Conservation (phyloP, 805 yeast genomes). For the Candida arabinofermentans region DNA sequence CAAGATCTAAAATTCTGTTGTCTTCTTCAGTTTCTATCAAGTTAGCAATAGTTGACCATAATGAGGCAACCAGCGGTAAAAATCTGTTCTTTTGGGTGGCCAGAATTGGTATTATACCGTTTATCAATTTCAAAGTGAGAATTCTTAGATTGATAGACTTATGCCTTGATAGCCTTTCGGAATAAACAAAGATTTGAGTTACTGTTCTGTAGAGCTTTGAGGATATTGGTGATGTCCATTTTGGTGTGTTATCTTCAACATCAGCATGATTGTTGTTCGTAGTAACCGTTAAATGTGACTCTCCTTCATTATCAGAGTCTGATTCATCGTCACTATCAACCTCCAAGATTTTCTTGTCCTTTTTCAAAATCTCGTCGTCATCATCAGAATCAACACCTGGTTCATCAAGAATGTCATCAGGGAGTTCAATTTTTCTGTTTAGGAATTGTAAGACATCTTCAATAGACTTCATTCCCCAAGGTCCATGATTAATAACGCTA, state of each 20-base stretch:
- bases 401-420: constrained; percentile 13
- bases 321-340: constrained; percentile 35
- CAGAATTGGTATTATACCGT: constrained; percentile 45
- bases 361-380: constrained; percentile 11
- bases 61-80: constrained; percentile 46
- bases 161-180: constrained; percentile 66
- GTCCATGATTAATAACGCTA: constrained; percentile 33
- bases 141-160: constrained; percentile 52
- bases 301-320: constrained; percentile 28
- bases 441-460: constrained; percentile 43
- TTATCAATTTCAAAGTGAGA: constrained; percentile 51
- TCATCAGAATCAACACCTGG: constrained; percentile 10
- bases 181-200: constrained; percentile 60
- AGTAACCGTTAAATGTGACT: constrained; percentile 25
- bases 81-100: constrained; percentile 44
- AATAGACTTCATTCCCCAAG: constrained; percentile 56
- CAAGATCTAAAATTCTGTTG: constrained; percentile 26
- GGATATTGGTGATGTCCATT: constrained; percentile 72
- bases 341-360: constrained; percentile 21
- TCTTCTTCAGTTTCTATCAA: constrained; percentile 20
- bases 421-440: constrained; percentile 32
- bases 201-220: constrained; percentile 53
- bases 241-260: constrained; percentile 23
- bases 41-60: constrained; percentile 45
- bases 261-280: constrained; percentile 14